A percentile compares a stretch with the other conserved stretches of the same genome.
Conservation (phyloP, 768 basidiomycete species). For the Mrakia gelida region DNA sequence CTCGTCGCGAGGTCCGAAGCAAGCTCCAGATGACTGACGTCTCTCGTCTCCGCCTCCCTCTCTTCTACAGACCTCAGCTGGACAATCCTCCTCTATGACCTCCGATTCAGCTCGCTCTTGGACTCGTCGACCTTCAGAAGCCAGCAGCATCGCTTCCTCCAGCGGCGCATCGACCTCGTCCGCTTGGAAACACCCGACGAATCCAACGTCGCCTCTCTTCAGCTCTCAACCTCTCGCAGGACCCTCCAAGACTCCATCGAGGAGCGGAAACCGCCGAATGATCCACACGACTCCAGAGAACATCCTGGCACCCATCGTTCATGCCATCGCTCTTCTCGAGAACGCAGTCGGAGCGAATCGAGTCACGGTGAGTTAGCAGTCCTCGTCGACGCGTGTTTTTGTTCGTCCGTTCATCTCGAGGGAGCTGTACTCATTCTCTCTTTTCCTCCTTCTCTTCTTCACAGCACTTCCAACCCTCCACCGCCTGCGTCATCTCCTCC, state of each 20-base stretch:
- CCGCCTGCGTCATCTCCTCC: slow-evolving; percentile 89
- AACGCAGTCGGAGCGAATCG: slow-evolving; percentile 57
- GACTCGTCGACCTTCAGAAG: slow-evolving; percentile 18
- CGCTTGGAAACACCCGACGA: slow-evolving; percentile 36
- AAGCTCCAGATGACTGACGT: background rate
- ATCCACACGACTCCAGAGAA: slow-evolving; percentile 56
- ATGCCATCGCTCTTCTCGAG: slow-evolving; percentile 78
- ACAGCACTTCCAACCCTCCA: slow-evolving; percentile 82
- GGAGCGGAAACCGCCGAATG: slow-evolving; percentile 51
- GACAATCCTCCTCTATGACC: background rate
- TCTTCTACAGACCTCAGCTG: background rate
- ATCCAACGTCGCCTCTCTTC: slow-evolving; percentile 53
- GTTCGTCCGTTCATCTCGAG: background rate
- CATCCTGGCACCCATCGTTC: slow-evolving; percentile 75
- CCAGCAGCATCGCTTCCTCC: slow-evolving; percentile 5
- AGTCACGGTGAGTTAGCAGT: slow-evolving; percentile 13
- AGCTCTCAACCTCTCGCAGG: slow-evolving; percentile 43
- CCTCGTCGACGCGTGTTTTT: background rate
- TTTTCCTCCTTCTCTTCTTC: background rate
- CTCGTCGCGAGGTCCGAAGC: background rate
- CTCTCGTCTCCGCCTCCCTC: background rate
- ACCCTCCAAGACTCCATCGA: slow-evolving; percentile 50
- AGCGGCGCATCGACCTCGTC: slow-evolving; percentile 3
- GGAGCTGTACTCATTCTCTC: background rate
- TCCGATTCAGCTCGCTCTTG: background rate